Percentiles rank a stretch among this genome's conserved stretches.
Conservation (phyloP, 2,329 filamentous ascomycete genomes). For the Nothomitra cinnamomea region DNA sequence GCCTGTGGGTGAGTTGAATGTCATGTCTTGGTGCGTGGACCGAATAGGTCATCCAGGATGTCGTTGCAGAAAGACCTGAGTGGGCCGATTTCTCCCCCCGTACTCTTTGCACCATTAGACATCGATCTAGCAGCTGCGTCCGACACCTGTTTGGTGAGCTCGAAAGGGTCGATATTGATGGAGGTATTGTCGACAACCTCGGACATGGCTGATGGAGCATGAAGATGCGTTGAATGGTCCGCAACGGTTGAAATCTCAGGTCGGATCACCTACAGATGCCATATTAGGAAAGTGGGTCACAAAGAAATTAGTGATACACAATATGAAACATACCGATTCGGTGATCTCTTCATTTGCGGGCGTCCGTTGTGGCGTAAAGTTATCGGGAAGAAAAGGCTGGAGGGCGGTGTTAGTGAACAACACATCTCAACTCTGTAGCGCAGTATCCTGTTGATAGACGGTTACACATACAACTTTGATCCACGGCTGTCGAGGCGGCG, state of each 20-base stretch:
- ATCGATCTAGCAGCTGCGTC: constrained; percentile 1
- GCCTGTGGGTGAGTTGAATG: too few species aligned
- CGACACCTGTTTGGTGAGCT: constrained; percentile 3
- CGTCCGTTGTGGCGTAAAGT: not conserved
- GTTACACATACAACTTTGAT: constrained; percentile 1
- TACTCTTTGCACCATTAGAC: not conserved
- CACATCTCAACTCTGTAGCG: not conserved
- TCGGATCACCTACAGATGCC: constrained; percentile 4
- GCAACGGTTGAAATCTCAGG: constrained; percentile 5
- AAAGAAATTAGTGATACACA: not conserved
- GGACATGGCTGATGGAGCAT: constrained; percentile 6
- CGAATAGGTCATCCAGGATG: constrained; percentile 5
- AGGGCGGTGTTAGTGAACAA: not conserved
- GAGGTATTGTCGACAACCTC: constrained; percentile 6
- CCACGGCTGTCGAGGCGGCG: not conserved
- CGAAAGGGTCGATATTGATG: constrained; percentile 5
- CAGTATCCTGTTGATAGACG: not conserved
- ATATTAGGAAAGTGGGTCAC: not conserved
- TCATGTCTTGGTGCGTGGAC: not conserved
- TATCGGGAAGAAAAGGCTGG: constrained; percentile 1
- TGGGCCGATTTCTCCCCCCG: not conserved
- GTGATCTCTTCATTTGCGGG: not conserved
- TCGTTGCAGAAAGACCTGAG: constrained; percentile 4
- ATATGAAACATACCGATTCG: not conserved
- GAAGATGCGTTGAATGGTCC: not conserved